Evolutionary conservation across 495 filamentous ascomycete genomes (phyloP), one percentile per base, ranked within the genome.

Genomic region (Penicillium herquei): DNA sequence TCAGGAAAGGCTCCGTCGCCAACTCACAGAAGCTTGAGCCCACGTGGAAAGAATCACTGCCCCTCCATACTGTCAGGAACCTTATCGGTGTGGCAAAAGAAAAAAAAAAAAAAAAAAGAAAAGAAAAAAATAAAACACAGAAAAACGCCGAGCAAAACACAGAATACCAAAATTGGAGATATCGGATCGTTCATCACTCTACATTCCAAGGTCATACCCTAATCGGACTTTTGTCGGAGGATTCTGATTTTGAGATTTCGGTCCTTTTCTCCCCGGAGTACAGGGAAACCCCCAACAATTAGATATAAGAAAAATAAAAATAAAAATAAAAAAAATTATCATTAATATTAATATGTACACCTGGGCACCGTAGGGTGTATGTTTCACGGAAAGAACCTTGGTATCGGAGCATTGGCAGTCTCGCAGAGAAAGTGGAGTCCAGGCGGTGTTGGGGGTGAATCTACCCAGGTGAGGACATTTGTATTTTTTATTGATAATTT

Each of bases 31-130:
- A 52, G 49, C 46, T 58, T 46, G 39, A 58, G 49, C 41, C 63
- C 60, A 66, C 57, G 60, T 61, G 63, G 63, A 13, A 46, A 46
- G 35, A 59, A 62, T 52, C 31, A 50, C 16, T 49, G 41, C 49
- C 47, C 45, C 52, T 52, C 52, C 52, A 45, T 39, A 52, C 41
- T 51, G 39, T 48, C 55, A 62, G 50, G 54, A 62, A 62, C 59
- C 52, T 48, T 55, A 55, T 52, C 52, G 52, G 16, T 16, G 51
- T 54, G 41, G 41, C 51, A 54, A 54, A 54, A 39, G 8, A 21
- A n/a, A 37, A 21, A 26, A 7, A 46, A n/a, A 18, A 30, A 31
- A 13, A 17, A 30, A 31, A 44, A 42, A 42, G n/a, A n/a, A n/a
- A n/a, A n/a, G n/a, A n/a, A n/a, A n/a, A n/a, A n/a, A n/a, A n/a